Percentiles rank a stretch among this genome's conserved stretches.
phyloP scores from a whole-genome alignment of 352 stramenopile genomes.

The Albugo candida region DNA sequence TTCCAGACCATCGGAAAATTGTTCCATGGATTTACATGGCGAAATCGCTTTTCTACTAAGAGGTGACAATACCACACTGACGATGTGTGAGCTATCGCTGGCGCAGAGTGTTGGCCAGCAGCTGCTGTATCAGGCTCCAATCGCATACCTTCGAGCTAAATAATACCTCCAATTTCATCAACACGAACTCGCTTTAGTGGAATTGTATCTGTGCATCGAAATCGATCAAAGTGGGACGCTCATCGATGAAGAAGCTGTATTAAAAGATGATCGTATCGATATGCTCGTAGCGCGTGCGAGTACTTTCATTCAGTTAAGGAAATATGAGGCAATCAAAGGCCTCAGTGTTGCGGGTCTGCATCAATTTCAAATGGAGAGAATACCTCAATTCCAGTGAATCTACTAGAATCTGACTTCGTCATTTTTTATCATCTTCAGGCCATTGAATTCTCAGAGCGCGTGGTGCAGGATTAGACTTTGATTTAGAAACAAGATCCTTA shows the following conservation, averaged over 20 bases:
- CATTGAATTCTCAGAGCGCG: slow-evolving; percentile 19
- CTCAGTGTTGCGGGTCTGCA: slow-evolving; percentile 18
- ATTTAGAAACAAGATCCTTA: slow-evolving; percentile 21
- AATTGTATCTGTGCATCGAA: slow-evolving; percentile 51
- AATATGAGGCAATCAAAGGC: slow-evolving; percentile 23
- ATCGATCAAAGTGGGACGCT: slow-evolving; percentile 27
- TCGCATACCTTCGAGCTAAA: slow-evolving; percentile 16
- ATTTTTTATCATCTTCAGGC: slow-evolving; percentile 12
- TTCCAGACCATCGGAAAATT: slow-evolving; percentile 12
- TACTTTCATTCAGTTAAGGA: slow-evolving; percentile 26
- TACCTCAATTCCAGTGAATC: not conserved
- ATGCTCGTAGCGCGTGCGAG: slow-evolving; percentile 35
- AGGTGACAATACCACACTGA: slow-evolving; percentile 27
- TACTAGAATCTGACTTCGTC: not conserved
- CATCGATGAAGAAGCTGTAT: slow-evolving; percentile 8
- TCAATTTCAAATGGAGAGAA: slow-evolving; percentile 24
- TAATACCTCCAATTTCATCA: slow-evolving; percentile 28
- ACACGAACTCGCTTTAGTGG: slow-evolving; percentile 19
- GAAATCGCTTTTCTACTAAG: slow-evolving; percentile 24
- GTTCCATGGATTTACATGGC: slow-evolving; percentile 21
- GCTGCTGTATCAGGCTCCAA: slow-evolving; percentile 31
- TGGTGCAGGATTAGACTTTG: slow-evolving; percentile 37
- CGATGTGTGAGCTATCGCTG: slow-evolving; percentile 28
- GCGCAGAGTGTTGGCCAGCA: slow-evolving; percentile 28
- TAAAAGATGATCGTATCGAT: slow-evolving; percentile 15